Evolutionary conservation across 139 green algal genomes (phyloP), one percentile per base, ranked within the genome.

Genomic region (Haematococcus sp.): DNA sequence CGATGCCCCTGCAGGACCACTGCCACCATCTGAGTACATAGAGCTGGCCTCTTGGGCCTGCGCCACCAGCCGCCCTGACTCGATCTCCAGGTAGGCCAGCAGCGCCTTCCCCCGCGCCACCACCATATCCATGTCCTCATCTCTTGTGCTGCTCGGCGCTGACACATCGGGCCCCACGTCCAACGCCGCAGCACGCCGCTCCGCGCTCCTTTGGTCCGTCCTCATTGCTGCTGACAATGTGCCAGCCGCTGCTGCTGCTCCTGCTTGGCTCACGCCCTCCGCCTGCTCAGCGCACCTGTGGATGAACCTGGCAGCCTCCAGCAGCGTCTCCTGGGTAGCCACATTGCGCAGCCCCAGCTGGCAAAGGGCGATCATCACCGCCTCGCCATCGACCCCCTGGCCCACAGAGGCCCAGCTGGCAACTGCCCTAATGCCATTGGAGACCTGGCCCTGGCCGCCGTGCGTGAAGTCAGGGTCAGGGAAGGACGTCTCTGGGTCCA

Each of bases 31-130:
- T 27, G 11, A 11, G 40, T 49, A 49, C 7, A 11, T 19, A 49
- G 40, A 49, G 7, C 40, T 11, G 11, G 7, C 40, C 54, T 61
- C 22, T 30, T 73, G 55, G 46, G 61, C 46, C 34, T 69, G 63
- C 30, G 70, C 66, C 30, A 81, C 34, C 32, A 88, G 76, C 22
- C 83, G 75, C 0, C 75, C 73, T 20, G 83, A 80, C 44, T 91
- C 86, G 1, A 81, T 31, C 27, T 94, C 86, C 16, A 94, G 78
- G 40, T 89, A 91, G 0, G 74, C 35, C 28, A 94, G 75, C n/a
- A 94, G 72, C 0, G 79, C 81, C 77, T 85, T 85, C 23, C 88
- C 88, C 4, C 86, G 74, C 2, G 73, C 79, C 22, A 84, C 77
- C 3, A 84, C 86, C 75, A 81, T 79, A 25, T 88, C 82, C 9